These are phyloP conservation scores for Urtica urens DNA, from an alignment of 306 rosid genomes.

Conservation along the genomic window DNA sequence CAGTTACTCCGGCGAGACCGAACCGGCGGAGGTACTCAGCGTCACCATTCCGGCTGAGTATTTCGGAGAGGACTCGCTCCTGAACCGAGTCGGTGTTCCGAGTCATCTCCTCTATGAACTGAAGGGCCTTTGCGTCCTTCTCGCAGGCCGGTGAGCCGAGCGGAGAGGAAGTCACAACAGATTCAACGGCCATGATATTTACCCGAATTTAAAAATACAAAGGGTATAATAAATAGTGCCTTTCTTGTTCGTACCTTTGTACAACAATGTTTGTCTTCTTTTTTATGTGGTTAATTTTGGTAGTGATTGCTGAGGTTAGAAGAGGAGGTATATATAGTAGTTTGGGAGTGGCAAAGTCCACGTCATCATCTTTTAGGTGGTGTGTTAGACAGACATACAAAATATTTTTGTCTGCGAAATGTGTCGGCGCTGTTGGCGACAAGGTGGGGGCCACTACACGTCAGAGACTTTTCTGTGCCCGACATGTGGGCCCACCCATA, in stretches of 20 bases:
- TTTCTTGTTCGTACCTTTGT: too few relatives aligned
- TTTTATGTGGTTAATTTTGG: neutral
- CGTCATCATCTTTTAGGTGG: too few relatives aligned
- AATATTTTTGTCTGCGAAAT: constrained; percentile 1
- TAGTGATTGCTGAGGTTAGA: neutral
- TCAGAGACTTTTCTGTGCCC: constrained; percentile 2
- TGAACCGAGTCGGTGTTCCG: constrained; percentile 43
- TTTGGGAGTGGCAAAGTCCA: constrained; percentile 6
- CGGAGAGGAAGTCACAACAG: constrained; percentile 14
- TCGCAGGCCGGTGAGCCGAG: constrained; percentile 27
- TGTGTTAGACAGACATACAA: constrained; percentile 13
- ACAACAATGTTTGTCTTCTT: neutral
- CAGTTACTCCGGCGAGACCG: constrained; percentile 49
- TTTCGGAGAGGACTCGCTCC: constrained; percentile 35
- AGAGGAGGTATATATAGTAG: constrained; percentile 25
- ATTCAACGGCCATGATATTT: constrained; percentile 50
- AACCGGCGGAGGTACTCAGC: constrained; percentile 59
- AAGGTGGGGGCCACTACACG: constrained; percentile 48
- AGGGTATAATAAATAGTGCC: too few relatives aligned
- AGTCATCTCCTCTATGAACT: constrained; percentile 59
- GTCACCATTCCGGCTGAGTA: constrained; percentile 48
- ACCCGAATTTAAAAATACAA: neutral
- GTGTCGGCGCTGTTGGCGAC: constrained; percentile 17
- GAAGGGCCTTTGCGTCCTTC: constrained; percentile 44
- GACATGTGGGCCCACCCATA: constrained; percentile 38